Percentiles rank a stretch among this genome's conserved stretches.
phyloP scores from a whole-genome alignment of 1,284 basidiomycete genomes.

The Heliocybe sulcata region DNA sequence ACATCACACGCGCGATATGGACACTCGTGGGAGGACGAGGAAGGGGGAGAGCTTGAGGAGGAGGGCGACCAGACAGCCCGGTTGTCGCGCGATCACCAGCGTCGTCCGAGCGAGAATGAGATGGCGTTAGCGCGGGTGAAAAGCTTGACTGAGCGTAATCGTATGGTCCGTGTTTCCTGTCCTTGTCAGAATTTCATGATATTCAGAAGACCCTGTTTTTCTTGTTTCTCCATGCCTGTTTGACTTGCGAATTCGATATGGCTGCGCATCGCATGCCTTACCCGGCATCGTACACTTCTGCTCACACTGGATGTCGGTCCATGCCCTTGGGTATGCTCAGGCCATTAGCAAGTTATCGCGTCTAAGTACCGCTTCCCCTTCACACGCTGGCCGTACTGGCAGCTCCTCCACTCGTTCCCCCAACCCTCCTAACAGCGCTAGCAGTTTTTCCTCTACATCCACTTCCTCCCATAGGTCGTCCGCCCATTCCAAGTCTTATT shows the following conservation, averaged over 20 bases:
- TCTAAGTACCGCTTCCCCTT: conserved; percentile 32
- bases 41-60: conserved; percentile 22
- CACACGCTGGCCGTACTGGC: conserved; percentile 12
- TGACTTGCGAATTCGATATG: background rate
- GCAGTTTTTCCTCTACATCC: conserved; percentile 15
- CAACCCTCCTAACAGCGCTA: conserved; percentile 6
- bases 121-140: conserved; percentile 58
- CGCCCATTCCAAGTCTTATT: conserved; percentile 19
- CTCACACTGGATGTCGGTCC: too few species aligned
- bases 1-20: conserved; percentile 20
- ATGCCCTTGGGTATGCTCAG: conserved; percentile 23
- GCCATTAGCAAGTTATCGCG: conserved; percentile 60
- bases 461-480: conserved; percentile 27
- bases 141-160: conserved; percentile 63
- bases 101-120: conserved; percentile 41
- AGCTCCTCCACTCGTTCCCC: conserved; percentile 9
- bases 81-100: conserved; percentile 32
- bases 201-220: conserved; percentile 8
- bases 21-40: conserved; percentile 35
- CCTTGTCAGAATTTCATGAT: conserved; percentile 7
- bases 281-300: too few species aligned
- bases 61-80: conserved; percentile 64
- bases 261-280: too few species aligned
- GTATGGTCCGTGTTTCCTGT: conserved; percentile 40
- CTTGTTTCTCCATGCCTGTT: conserved; percentile 8